Evolutionary conservation across 495 filamentous ascomycete genomes (phyloP), one percentile per base, ranked within the genome.

Genomic region (Penicillium argentinense): DNA sequence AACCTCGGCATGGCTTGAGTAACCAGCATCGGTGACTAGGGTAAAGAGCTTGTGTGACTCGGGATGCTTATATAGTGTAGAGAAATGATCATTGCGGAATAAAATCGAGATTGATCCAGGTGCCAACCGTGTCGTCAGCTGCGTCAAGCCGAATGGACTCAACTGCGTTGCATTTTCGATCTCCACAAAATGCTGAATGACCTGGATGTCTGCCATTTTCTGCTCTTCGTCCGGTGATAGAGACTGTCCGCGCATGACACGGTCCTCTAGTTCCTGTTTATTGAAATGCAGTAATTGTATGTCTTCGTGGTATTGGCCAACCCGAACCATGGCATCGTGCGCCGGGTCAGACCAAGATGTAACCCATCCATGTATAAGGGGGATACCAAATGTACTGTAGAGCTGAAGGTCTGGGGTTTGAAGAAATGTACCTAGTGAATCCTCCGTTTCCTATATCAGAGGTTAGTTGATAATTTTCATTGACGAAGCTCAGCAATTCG

Each of bases 41-140:
- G 86, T 88, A 45, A 87, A 77, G 0, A 98, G 75, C 49, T 84
- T 77, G 3, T 76, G 64, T 0, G 86, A 85, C 22, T 80, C 71
- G 0, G 90, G 89, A 50, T 93, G 72, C 47, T 89, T 83, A 62
- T 96, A 95, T 0, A 98, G 60, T 0, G 93, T 97, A 22, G 86
- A 86, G 60, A 98, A 98, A 67, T 98, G 93, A 56, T 97, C 92
- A 51, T 98, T 98, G 24, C 93, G 81, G 71, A 98, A 98, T 2
- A 97, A 67, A 38, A 98, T 97, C 0, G 87, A 88, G 6, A 95
- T 74, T 0, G 84, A 80, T 2, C 89, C 89, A 1, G 89, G 86
- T 11, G 72, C 67, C 34, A 96, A 64, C 5, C 68, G 75, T 33
- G 79, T 75, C 2, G 71, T 72, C 9, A 98, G 80, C 3, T 84